Evolutionary conservation across 2,329 filamentous ascomycete genomes (phyloP).

Genomic region (Epichloe sp.): DNA sequence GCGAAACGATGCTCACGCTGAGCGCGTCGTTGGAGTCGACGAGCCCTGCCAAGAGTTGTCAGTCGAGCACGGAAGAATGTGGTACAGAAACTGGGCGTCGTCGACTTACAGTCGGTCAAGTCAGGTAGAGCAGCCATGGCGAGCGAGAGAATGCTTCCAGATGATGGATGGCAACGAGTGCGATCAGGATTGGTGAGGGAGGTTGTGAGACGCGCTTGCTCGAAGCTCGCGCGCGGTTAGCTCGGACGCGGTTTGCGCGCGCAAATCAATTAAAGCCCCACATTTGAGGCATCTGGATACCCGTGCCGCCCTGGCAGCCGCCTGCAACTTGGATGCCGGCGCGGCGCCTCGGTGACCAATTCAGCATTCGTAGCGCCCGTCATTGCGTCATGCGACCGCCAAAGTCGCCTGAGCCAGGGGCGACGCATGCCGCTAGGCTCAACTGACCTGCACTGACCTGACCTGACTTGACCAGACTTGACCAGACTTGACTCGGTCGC

Average conservation of each 20-base stretch:
- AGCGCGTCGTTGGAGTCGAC: conserved; percentile 49
- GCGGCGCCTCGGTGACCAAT: not conserved
- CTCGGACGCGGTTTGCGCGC: conserved; percentile 10
- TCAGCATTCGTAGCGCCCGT: not conserved
- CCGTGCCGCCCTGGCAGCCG: no score
- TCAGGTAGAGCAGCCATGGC: conserved; percentile 19
- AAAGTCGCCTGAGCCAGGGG: not conserved
- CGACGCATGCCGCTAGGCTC: not conserved
- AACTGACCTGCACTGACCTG: not conserved
- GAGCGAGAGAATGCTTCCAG: not conserved
- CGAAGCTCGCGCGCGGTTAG: conserved; percentile 7
- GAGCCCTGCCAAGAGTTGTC: conserved; percentile 32
- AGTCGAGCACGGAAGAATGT: not conserved
- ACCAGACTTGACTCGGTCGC: not conserved
- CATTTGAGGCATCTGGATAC: conserved; percentile 7
- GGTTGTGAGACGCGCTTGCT: conserved; percentile 6
- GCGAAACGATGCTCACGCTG: conserved; percentile 44
- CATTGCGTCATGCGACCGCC: conserved; percentile 7
- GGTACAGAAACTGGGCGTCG: not conserved
- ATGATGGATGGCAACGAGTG: not conserved
- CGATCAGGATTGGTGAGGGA: not conserved
- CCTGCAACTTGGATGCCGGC: not conserved
- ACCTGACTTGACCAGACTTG: not conserved
- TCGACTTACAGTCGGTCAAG: conserved; percentile 21
- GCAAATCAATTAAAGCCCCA: conserved; percentile 16